Base-by-base conservation (phyloP, 768 basidiomycete genomes). In the Boletellus emodensis region DNA sequence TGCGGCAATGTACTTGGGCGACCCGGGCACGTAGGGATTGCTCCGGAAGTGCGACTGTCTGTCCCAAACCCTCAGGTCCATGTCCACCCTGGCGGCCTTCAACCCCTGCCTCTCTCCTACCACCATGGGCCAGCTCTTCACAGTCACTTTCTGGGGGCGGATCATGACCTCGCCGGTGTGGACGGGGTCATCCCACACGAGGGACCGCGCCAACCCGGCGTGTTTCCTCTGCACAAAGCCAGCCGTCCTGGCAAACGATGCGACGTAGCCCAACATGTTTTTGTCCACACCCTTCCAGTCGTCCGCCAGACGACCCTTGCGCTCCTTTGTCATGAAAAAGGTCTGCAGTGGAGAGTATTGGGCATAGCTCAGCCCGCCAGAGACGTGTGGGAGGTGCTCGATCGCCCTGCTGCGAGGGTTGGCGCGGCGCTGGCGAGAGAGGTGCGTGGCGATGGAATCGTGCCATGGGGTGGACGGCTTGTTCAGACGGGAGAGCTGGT, bases 361-460 rank as follows among this genome's bases (percentile, higher is more conserved):
- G 3, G 79, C 65, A 64, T 91, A 92, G 40, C 72, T 69, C 37
- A 90, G 73, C 3, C 79, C 90, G 35, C 75, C 87, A 34, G 68
- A 73, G 24, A 69, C 74, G 56, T 91, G 90, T 0, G 87, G 87
- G 48, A 79, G 73, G 38, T 78, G 83, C 52, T 82, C 80, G 54
- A 91, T 83, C 36, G 59, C 56, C 46, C 55, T 68, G 34, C 50
- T 64, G 18, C 57, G 53, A 7, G 65, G 51, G 40, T 65, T 49
- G 28, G 56, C 53, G 3, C 67, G 57, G 14, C 65, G 51, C n/a
- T 24, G 51, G 60, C 65, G 47, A 37, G 63, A 49, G 46, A 63
- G 17, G 44, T 51, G 40, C 4, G 50, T 30, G 9, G 61, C 66
- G 26, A 59, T 20, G 7, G 50, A 18, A 24, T 69, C 67, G 35